phyloP scores from a whole-genome alignment of 2,329 filamentous ascomycete species.

The Lasiodiplodia citricola region DNA sequence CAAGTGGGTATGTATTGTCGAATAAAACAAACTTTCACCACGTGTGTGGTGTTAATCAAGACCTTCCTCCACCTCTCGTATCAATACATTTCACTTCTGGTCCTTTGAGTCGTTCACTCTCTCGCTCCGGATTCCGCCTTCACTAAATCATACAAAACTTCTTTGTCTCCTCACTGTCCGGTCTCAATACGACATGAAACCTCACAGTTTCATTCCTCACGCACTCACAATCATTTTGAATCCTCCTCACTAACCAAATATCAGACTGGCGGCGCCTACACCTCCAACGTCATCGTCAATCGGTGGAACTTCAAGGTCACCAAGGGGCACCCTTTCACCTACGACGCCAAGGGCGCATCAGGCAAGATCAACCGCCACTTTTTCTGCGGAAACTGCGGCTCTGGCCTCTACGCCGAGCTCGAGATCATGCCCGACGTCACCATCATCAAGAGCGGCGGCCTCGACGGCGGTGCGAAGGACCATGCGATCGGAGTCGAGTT shows the following conservation, averaged over 20 bases:
- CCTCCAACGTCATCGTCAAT: conserved; percentile 59
- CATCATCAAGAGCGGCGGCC: conserved; percentile 57
- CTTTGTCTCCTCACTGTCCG: not conserved
- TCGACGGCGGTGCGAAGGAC: conserved; percentile 56
- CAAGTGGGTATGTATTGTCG: conserved; percentile 48
- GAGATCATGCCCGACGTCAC: conserved; percentile 59
- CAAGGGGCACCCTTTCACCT: conserved; percentile 56
- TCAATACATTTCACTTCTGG: not conserved
- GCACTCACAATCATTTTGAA: not conserved
- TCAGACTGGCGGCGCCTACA: conserved; percentile 57
- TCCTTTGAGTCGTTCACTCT: not conserved
- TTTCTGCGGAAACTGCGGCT: conserved; percentile 61
- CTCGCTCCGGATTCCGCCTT: not conserved
- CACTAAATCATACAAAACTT: not conserved
- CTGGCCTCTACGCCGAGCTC: conserved; percentile 38
- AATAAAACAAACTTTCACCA: not conserved
- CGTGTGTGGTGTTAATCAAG: not conserved
- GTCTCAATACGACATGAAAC: too few relatives aligned
- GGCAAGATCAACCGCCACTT: conserved; percentile 63
- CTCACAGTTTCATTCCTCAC: not conserved
- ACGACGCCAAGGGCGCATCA: conserved; percentile 54
- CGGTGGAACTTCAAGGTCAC: conserved; percentile 55
- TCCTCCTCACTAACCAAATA: conserved; percentile 39
- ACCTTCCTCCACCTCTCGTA: not conserved
- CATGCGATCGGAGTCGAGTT: conserved; percentile 58